Evolutionary conservation across 441 rosid genomes (phyloP).

Genomic region (Pelargonium australe): DNA sequence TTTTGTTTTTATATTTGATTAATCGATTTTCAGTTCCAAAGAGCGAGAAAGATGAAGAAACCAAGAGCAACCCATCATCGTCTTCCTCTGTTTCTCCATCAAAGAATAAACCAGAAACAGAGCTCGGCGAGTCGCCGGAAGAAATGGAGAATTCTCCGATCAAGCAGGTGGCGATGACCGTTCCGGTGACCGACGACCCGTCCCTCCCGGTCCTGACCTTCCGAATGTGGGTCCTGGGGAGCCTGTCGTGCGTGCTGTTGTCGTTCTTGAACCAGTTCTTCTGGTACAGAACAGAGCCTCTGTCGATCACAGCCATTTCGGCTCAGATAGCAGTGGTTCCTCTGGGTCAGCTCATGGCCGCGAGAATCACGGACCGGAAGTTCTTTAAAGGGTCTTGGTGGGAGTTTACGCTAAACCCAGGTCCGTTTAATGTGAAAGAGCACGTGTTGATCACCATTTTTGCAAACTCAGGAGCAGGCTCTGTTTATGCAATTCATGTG

Average conservation of each 20-base stretch:
- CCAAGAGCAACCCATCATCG: conserved; percentile 1
- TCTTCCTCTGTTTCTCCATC: neutral
- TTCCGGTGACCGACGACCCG: conserved; percentile 40
- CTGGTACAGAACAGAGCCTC: conserved; percentile 37
- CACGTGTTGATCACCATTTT: conserved; percentile 72
- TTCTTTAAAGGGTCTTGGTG: conserved; percentile 56
- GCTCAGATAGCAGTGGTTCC: conserved; percentile 77
- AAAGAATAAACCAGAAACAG: neutral
- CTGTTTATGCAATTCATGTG: conserved; percentile 59
- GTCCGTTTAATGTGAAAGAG: conserved; percentile 81
- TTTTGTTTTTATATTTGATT: neutral
- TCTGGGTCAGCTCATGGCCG: conserved; percentile 63
- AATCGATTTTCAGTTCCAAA: neutral
- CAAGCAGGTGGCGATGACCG: conserved; percentile 44
- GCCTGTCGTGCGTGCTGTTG: conserved; percentile 41
- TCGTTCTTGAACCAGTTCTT: conserved; percentile 51
- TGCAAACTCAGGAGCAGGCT: conserved; percentile 71
- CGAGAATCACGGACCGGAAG: conserved; percentile 45
- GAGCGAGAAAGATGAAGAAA: neutral
- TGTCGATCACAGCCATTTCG: conserved; percentile 52
- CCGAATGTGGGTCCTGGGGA: conserved; percentile 55
- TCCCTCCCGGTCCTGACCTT: conserved; percentile 54
- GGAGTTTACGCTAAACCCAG: conserved; percentile 60
- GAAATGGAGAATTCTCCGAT: conserved; percentile 33
- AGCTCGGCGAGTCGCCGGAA: conserved; percentile 1